phyloP scores from a whole-genome alignment of 2,329 filamentous ascomycete genomes.

The Truncatella angustata region DNA sequence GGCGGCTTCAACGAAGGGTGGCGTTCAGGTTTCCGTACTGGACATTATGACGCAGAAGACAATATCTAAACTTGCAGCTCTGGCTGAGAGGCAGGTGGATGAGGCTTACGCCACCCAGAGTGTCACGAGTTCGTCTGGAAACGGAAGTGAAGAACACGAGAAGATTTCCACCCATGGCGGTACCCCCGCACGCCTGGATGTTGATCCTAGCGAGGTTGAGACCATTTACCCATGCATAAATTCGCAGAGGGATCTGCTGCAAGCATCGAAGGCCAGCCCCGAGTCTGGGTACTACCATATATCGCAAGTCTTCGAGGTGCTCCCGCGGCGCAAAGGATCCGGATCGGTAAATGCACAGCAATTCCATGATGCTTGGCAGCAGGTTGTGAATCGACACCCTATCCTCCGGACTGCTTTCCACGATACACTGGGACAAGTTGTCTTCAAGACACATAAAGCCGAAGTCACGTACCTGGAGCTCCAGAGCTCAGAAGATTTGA shows the following conservation, averaged over 20 bases:
- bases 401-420: slow-evolving; percentile 8
- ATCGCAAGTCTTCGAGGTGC: slow-evolving; percentile 7
- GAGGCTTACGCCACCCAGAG: slow-evolving; percentile 12
- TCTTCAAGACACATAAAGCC: slow-evolving; percentile 5
- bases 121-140: slow-evolving; percentile 9
- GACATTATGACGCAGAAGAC: slow-evolving; percentile 11
- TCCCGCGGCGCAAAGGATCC: background rate
- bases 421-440: slow-evolving; percentile 1
- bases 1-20: slow-evolving; percentile 7
- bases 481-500: background rate
- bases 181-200: background rate
- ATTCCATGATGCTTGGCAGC: slow-evolving; percentile 9
- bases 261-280: slow-evolving; percentile 2
- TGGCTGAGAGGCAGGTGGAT: slow-evolving; percentile 7
- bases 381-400: slow-evolving; percentile 11
- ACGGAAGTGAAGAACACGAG: background rate
- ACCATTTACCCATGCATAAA: background rate
- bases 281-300: slow-evolving; percentile 10
- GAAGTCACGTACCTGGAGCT: background rate
- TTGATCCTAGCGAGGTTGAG: slow-evolving; percentile 6
- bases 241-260: slow-evolving; percentile 3
- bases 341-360: slow-evolving; percentile 2
- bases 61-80: slow-evolving; percentile 8
- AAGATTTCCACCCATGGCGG: slow-evolving; percentile 1
- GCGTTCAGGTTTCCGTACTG: slow-evolving; percentile 8